These are phyloP conservation scores for Imleria badia DNA, from an alignment of 768 basidiomycete genomes.

Conservation along the genomic window DNA sequence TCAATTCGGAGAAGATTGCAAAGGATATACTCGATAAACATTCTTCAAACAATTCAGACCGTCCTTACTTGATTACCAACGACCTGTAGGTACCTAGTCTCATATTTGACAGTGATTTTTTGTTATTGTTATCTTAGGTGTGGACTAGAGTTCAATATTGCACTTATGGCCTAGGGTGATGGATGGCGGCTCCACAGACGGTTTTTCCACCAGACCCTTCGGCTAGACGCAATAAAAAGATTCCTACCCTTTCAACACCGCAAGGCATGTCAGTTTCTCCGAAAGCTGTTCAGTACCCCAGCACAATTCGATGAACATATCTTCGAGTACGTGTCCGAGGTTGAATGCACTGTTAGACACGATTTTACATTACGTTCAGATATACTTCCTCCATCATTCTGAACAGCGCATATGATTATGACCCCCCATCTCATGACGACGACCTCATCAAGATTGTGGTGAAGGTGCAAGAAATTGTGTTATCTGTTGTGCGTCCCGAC, in stretches of 20 bases:
- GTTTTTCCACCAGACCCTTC: slow-evolving; percentile 25
- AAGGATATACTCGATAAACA: slow-evolving; percentile 34
- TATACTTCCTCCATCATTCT: slow-evolving; percentile 9
- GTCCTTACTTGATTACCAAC: slow-evolving; percentile 35
- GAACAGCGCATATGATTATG: slow-evolving; percentile 10
- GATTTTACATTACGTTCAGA: background rate
- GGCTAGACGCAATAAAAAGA: slow-evolving; percentile 11
- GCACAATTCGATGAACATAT: slow-evolving; percentile 15
- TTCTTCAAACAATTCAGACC: slow-evolving; percentile 47
- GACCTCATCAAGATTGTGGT: slow-evolving; percentile 1
- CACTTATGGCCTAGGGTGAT: slow-evolving; percentile 1
- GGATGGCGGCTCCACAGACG: slow-evolving; percentile 14
- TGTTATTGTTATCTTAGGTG: slow-evolving; percentile 3
- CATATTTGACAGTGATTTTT: background rate
- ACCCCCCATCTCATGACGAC: slow-evolving; percentile 3
- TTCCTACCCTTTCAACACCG: slow-evolving; percentile 30
- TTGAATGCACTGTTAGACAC: background rate
- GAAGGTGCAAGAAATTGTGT: background rate
- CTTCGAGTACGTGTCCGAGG: slow-evolving; percentile 30
- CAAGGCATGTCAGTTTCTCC: slow-evolving; percentile 31
- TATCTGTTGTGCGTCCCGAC: slow-evolving; percentile 5
- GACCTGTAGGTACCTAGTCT: slow-evolving; percentile 5
- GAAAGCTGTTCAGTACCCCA: slow-evolving; percentile 30
- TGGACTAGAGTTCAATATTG: slow-evolving; percentile 14
- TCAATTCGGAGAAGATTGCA: slow-evolving; percentile 19